Conservation (phyloP, 495 filamentous ascomycete genomes). For the Penicillium steckii region DNA sequence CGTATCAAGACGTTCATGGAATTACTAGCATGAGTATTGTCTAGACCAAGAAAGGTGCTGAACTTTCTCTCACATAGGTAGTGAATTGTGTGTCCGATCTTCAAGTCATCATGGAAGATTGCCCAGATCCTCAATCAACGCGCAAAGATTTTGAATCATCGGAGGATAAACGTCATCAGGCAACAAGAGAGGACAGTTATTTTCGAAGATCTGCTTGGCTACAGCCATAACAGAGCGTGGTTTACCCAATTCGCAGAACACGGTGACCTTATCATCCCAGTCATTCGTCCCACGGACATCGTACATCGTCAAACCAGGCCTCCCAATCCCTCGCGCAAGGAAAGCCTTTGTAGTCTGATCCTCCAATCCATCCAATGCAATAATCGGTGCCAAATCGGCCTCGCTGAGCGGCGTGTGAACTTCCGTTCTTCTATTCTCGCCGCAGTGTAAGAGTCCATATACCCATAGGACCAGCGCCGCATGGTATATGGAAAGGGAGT, state of each 20-base stretch:
- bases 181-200: conserved; percentile 37
- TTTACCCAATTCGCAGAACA: conserved; percentile 20
- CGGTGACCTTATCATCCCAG: not conserved
- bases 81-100: no score
- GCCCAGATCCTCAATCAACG: conserved; percentile 51
- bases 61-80: no score
- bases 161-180: conserved; percentile 32
- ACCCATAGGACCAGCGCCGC: conserved; percentile 56
- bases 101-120: conserved; percentile 15
- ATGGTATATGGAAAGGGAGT: conserved; percentile 54
- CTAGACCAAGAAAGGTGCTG: no score
- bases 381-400: not conserved
- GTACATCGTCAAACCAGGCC: conserved; percentile 29
- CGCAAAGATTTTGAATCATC: conserved; percentile 52
- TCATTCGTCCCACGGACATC: conserved; percentile 13
- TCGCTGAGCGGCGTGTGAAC: conserved; percentile 21
- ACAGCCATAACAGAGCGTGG: conserved; percentile 44
- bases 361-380: conserved; percentile 35
- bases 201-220: conserved; percentile 44
- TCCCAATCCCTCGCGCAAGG: conserved; percentile 25
- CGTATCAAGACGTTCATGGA: no score
- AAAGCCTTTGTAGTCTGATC: conserved; percentile 32
- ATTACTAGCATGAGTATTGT: no score
- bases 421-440: conserved; percentile 6
- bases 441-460: conserved; percentile 44